Conservation (phyloP, 331 rosid genomes). For the Malus hybrid region DNA sequence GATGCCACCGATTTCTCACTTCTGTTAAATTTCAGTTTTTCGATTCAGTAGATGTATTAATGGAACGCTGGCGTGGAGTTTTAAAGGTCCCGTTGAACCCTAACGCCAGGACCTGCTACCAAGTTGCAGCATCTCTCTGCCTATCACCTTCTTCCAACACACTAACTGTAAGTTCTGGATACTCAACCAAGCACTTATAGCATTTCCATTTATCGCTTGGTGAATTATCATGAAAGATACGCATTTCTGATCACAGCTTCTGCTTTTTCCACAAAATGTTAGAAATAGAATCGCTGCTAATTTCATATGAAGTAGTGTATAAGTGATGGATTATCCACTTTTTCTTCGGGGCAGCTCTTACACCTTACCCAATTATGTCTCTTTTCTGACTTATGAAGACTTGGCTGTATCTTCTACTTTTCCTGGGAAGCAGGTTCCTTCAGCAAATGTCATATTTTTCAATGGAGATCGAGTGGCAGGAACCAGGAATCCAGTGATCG, state of each 20-base stretch:
- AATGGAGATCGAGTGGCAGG: constrained; percentile 75
- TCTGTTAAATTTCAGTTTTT: background rate
- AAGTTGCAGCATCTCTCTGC: constrained; percentile 81
- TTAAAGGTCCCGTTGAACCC: constrained; percentile 61
- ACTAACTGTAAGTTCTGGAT: constrained; percentile 38
- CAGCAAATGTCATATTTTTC: constrained; percentile 62
- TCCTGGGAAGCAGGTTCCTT: constrained; percentile 44
- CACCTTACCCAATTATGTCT: background rate
- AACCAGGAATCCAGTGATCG: constrained; percentile 67
- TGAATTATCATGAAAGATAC: background rate
- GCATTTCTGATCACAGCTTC: background rate
- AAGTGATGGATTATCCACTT: background rate
- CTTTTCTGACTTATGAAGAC: background rate
- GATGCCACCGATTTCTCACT: background rate
- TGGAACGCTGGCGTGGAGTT: constrained; percentile 84
- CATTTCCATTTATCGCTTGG: background rate
- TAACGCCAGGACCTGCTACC: constrained; percentile 27
- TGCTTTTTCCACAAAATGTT: background rate
- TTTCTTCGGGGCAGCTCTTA: background rate
- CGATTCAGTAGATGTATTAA: constrained; percentile 5
- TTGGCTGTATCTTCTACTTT: background rate
- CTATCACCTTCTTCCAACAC: constrained; percentile 45
- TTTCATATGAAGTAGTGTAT: background rate
- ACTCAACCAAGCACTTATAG: background rate
- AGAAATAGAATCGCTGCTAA: background rate